A percentile compares a stretch with the other conserved stretches of the same genome.
Evolutionary conservation across 352 stramenopile genomes (phyloP).

Genomic region (Elongisporangium prolatum): DNA sequence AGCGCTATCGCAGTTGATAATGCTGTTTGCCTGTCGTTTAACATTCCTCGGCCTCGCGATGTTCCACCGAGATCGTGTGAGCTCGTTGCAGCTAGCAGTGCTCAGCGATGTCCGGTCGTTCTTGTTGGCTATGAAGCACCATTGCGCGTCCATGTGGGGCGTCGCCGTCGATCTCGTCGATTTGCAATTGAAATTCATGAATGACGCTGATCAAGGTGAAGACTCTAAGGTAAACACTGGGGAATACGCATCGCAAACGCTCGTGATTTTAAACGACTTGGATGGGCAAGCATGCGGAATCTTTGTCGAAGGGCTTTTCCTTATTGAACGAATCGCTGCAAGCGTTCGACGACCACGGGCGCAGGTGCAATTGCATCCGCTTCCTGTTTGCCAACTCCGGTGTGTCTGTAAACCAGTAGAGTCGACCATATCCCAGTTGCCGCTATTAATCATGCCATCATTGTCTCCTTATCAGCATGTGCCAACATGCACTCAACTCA

Average conservation of each 20-base stretch:
- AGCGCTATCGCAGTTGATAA: not conserved
- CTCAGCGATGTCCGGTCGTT: slow-evolving; percentile 11
- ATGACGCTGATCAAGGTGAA: not conserved
- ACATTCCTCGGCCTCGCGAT: not conserved
- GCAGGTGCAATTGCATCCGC: not conserved
- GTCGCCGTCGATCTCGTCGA: slow-evolving; percentile 1
- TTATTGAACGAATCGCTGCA: not conserved
- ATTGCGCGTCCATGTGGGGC: slow-evolving; percentile 4
- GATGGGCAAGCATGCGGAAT: not conserved
- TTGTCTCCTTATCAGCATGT: not conserved
- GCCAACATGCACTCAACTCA: not conserved
- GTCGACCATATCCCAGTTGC: not conserved
- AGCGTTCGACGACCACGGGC: not conserved
- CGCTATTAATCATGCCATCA: not conserved
- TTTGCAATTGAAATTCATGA: slow-evolving; percentile 6
- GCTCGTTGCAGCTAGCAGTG: slow-evolving; percentile 7
- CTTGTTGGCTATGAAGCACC: slow-evolving; percentile 3
- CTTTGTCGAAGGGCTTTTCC: not conserved
- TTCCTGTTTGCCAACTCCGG: not conserved
- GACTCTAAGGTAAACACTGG: not conserved
- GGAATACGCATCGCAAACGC: not conserved
- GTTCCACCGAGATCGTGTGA: not conserved
- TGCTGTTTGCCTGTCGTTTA: not conserved
- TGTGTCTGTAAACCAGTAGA: not conserved
- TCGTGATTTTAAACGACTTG: not conserved